phyloP scores from a whole-genome alignment of 2,329 filamentous ascomycete genomes.

The Coniosporium uncinatum region DNA sequence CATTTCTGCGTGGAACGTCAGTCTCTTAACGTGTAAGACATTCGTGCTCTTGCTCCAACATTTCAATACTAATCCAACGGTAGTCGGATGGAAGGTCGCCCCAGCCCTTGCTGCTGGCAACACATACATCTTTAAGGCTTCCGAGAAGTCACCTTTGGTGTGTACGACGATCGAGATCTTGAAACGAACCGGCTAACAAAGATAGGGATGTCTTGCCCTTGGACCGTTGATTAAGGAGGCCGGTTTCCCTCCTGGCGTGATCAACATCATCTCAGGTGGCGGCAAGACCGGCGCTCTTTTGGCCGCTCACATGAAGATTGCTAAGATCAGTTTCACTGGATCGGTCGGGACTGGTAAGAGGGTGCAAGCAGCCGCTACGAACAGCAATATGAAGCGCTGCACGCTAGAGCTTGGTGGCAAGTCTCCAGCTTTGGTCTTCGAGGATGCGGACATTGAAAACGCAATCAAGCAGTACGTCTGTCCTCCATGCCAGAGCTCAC shows the following conservation, averaged over 20 bases:
- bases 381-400: constrained; percentile 37
- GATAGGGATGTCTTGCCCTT: constrained; percentile 11
- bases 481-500: too few relatives aligned
- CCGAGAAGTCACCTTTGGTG: constrained; percentile 18
- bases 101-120: constrained; percentile 21
- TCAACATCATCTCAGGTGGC: constrained; percentile 24
- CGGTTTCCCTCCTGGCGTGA: constrained; percentile 30
- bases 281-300: constrained; percentile 22
- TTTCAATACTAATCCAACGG: background rate
- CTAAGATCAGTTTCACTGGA: constrained; percentile 35
- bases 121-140: constrained; percentile 22
- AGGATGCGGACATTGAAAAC: constrained; percentile 40
- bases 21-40: constrained; percentile 2
- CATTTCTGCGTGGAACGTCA: constrained; percentile 20
- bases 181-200: background rate
- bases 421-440: constrained; percentile 36
- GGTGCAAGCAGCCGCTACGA: constrained; percentile 29
- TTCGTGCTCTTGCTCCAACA: background rate
- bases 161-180: background rate
- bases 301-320: constrained; percentile 31
- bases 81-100: constrained; percentile 18
- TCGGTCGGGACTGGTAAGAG: constrained; percentile 26
- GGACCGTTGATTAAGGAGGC: constrained; percentile 23
- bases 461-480: constrained; percentile 21
- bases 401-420: constrained; percentile 41